Evolutionary conservation across 345 rosid species (phyloP), one percentile per base, ranked within the genome.

Genomic region (Turnera subulata): DNA sequence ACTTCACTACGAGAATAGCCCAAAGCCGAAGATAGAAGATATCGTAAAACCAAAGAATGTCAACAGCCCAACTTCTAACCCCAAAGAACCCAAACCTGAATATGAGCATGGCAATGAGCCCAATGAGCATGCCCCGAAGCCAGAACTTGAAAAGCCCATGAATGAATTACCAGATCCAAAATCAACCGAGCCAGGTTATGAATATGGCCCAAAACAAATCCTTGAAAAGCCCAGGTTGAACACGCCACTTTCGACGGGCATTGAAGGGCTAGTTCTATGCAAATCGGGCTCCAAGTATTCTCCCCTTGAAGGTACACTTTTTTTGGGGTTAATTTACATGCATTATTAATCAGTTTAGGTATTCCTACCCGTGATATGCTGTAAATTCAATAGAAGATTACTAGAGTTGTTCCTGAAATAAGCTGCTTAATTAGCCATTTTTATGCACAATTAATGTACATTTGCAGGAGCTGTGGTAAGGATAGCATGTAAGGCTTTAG

Each of bases 381-480:
- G 4, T 26, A 16, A 15, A 42, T 5, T 42, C 12, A 2, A 11
- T 8, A 42, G 5, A 2, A 42, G 13, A 40, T 40, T 3, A 11
- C n/a, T n/a, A 11, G 16, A 42, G 45, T 42, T 11, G 45, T 42
- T 1, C 45, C 45, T 22, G 2, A 25, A 18, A 45, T n/a, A 8
- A 35, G 9, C 1, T 0, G 3, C n/a, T 6, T n/a, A n/a, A n/a
- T n/a, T n/a, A n/a, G n/a, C n/a, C n/a, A n/a, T n/a, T n/a, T n/a
- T n/a, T n/a, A n/a, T n/a, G n/a, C n/a, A n/a, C n/a, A n/a, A n/a
- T n/a, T 14, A 6, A 6, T 23, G 22, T 12, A 4, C n/a, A n/a
- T n/a, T n/a, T 45, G 18, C 7, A 67, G 71, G 71, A 18, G 60
- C 61, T 38, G 60, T 67, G 55, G 65, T 35, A 48, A 59, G 60